Conservation (phyloP, 2,329 filamentous ascomycete genomes). For the Fusarium zealandicum region DNA sequence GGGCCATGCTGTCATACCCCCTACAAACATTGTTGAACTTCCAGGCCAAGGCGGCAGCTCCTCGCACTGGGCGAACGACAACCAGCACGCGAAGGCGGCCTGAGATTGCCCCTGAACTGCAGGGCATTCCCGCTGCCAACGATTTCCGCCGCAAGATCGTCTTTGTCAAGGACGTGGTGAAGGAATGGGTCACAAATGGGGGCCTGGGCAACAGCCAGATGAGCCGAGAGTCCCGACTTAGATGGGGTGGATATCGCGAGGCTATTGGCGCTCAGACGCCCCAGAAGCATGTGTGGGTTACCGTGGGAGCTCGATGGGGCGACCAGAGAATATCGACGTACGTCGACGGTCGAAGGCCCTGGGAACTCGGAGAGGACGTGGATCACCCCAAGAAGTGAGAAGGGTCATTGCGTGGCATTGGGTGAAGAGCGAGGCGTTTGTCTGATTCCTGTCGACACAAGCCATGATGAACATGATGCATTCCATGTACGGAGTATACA, state of each 20-base stretch:
- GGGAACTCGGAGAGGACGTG: constrained; percentile 62
- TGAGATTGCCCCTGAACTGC: constrained; percentile 66
- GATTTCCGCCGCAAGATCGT: constrained; percentile 76
- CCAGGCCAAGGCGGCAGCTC: constrained; percentile 53
- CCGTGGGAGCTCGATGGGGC: constrained; percentile 68
- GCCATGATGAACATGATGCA: constrained; percentile 40
- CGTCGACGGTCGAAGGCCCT: constrained; percentile 62
- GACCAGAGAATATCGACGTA: constrained; percentile 63
- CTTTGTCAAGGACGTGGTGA: constrained; percentile 72
- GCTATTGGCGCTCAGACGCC: constrained; percentile 57
- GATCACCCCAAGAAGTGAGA: constrained; percentile 47
- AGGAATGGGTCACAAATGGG: constrained; percentile 74
- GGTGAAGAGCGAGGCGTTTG: constrained; percentile 37
- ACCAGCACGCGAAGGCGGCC: constrained; percentile 62
- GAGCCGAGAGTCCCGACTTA: constrained; percentile 59
- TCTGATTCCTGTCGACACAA: constrained; percentile 33
- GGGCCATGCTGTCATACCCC: constrained; percentile 75
- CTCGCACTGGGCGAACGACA: constrained; percentile 53
- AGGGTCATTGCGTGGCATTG: constrained; percentile 6
- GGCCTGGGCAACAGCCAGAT: constrained; percentile 74
- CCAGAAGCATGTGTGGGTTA: constrained; percentile 73
- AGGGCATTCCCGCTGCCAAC: constrained; percentile 74
- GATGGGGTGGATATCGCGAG: constrained; percentile 67
- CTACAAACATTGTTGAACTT: constrained; percentile 78
- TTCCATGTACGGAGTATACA: constrained; percentile 36